Percentiles rank a stretch among this genome's conserved stretches.
phyloP scores from a whole-genome alignment of 305 asterid genomes.

The Salvia sclarea region DNA sequence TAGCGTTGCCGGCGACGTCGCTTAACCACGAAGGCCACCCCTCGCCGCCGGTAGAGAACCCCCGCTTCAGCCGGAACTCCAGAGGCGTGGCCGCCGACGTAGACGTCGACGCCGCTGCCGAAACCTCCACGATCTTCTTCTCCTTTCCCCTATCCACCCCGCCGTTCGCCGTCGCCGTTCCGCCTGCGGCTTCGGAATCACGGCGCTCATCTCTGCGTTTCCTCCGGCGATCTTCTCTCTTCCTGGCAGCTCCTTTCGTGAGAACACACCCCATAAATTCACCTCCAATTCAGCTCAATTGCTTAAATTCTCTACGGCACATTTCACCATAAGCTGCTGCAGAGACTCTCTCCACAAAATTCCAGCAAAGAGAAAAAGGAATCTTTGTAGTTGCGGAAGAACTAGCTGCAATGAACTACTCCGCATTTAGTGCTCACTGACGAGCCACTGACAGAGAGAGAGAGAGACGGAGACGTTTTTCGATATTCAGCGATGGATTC shows the following conservation, averaged over 20 bases:
- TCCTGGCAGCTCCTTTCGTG: conserved; percentile 42
- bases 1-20: conserved; percentile 76
- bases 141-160: conserved; percentile 29
- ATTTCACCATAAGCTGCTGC: conserved; percentile 24
- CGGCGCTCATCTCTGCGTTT: conserved; percentile 25
- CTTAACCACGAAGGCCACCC: conserved; percentile 96
- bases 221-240: conserved; percentile 46
- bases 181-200: conserved; percentile 28
- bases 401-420: conserved; percentile 21
- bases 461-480: conserved; percentile 1
- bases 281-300: conserved; percentile 7
- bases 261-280: conserved; percentile 64
- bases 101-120: conserved; percentile 31
- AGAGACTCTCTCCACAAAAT: neutral
- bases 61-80: conserved; percentile 49
- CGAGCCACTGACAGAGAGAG: neutral
- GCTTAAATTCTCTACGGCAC: conserved; percentile 30
- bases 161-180: conserved; percentile 32
- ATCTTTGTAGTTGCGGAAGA: conserved; percentile 20
- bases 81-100: conserved; percentile 38
- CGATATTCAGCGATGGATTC: conserved; percentile 5
- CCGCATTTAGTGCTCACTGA: conserved; percentile 38
- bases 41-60: conserved; percentile 41
- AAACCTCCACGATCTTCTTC: conserved; percentile 37
- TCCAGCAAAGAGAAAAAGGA: conserved; percentile 9